A percentile compares a stretch with the other conserved stretches of the same genome.
Evolutionary conservation across 129 eudicot species (phyloP).

Genomic region (Tanacetum coccineum): DNA sequence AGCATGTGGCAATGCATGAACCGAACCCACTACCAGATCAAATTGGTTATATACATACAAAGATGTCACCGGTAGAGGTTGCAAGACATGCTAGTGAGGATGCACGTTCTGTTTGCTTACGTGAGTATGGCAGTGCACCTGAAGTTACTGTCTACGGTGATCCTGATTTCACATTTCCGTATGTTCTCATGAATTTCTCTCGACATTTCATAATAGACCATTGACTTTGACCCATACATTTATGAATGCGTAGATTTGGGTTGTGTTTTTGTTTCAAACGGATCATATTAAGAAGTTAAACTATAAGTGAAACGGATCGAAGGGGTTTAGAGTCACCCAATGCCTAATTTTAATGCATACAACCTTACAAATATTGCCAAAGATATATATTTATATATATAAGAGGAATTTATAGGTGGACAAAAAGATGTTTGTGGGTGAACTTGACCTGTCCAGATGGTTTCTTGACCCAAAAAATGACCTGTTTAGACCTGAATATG

Average conservation of each 20-base stretch:
- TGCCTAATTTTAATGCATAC: neutral
- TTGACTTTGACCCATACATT: neutral
- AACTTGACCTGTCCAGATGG: no score
- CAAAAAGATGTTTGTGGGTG: neutral
- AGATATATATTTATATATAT: neutral
- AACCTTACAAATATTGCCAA: neutral
- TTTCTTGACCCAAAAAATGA: no score
- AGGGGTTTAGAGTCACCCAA: neutral
- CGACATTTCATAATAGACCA: neutral
- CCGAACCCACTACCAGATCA: constrained; percentile 79
- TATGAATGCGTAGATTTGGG: neutral
- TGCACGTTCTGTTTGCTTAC: constrained; percentile 80
- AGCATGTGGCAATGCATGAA: constrained; percentile 91
- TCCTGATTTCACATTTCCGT: constrained; percentile 91
- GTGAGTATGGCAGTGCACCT: constrained; percentile 92
- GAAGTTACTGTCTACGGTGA: constrained; percentile 85
- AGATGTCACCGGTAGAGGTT: constrained; percentile 91
- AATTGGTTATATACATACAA: constrained; percentile 82
- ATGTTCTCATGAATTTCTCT: constrained; percentile 24
- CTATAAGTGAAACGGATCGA: neutral
- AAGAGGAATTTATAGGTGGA: neutral
- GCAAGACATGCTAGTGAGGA: constrained; percentile 90
- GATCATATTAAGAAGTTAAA: neutral
- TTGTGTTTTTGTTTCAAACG: neutral
- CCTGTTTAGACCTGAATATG: no score